A percentile compares a stretch with the other conserved stretches of the same genome.
These are phyloP conservation scores for Pouteria glomerata DNA, from an alignment of 148 eudicot species.

Conservation along the genomic window DNA sequence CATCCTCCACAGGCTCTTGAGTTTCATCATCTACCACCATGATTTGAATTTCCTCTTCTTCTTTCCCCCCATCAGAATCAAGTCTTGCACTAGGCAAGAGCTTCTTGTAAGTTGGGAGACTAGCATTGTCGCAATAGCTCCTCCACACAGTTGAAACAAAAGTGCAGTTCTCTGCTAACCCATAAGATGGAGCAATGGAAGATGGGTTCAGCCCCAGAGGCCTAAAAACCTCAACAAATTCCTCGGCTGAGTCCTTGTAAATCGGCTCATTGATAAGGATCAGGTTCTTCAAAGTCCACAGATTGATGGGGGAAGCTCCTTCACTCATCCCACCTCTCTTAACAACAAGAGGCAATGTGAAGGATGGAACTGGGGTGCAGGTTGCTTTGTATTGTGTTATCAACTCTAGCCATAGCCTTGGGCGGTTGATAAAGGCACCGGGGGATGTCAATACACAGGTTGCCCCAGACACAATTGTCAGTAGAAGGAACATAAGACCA, in stretches of 20 bases:
- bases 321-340: constrained; percentile 32
- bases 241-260: constrained; percentile 23
- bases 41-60: constrained; percentile 21
- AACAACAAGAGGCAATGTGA: constrained; percentile 41
- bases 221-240: constrained; percentile 30
- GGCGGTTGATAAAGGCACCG: constrained; percentile 29
- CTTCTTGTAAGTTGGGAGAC: constrained; percentile 26
- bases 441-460: constrained; percentile 43
- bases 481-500: constrained; percentile 43
- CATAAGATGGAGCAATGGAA: constrained; percentile 43
- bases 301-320: constrained; percentile 19
- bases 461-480: constrained; percentile 39
- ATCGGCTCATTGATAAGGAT: constrained; percentile 49
- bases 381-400: constrained; percentile 35
- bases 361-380: constrained; percentile 49
- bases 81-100: constrained; percentile 48
- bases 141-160: constrained; percentile 51
- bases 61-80: constrained; percentile 9
- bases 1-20: constrained; percentile 30
- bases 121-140: background rate
- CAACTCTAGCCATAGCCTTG: constrained; percentile 47
- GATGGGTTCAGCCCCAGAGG: constrained; percentile 34
- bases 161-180: constrained; percentile 48
- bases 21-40: constrained; percentile 40
- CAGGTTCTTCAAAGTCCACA: constrained; percentile 35